Evolutionary conservation across 2,329 filamentous ascomycete genomes (phyloP).

Genomic region (Colletotrichum ledebouriae): DNA sequence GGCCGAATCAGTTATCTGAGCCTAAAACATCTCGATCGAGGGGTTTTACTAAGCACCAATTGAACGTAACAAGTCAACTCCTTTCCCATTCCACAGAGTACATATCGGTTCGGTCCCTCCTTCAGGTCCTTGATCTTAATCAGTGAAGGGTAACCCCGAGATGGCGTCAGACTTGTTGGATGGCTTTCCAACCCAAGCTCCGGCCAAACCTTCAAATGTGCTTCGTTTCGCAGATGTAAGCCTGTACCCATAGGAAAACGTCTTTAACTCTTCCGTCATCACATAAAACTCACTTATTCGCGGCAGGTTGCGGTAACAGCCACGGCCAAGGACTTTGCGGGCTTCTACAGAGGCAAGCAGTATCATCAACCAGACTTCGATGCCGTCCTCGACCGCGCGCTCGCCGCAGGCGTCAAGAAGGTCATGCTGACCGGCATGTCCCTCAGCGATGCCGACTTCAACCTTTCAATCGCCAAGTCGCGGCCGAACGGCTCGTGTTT

Average conservation of each 20-base stretch:
- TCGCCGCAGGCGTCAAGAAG: constrained; percentile 56
- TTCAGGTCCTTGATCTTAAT: too few relatives aligned
- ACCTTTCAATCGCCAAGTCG: constrained; percentile 48
- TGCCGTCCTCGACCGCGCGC: constrained; percentile 57
- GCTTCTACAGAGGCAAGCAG: constrained; percentile 63
- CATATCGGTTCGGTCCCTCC: too few relatives aligned
- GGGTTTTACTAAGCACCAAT: too few relatives aligned
- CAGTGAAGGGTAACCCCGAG: not conserved
- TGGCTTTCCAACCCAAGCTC: constrained; percentile 32
- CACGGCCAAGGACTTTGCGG: constrained; percentile 61
- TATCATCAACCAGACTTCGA: constrained; percentile 61
- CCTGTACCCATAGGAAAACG: too few relatives aligned
- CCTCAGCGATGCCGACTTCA: constrained; percentile 48
- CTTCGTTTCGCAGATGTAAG: constrained; percentile 40
- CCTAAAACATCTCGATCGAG: not conserved
- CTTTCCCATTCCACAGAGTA: too few relatives aligned
- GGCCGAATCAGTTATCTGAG: not conserved
- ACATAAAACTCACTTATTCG: too few relatives aligned
- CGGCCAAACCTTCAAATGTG: constrained; percentile 15
- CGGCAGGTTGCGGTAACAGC: constrained; percentile 54
- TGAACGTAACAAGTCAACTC: too few relatives aligned
- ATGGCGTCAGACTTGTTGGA: constrained; percentile 33
- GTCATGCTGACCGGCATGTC: constrained; percentile 58
- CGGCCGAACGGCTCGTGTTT: constrained; percentile 52
- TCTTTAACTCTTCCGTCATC: not conserved